Evolutionary conservation across 305 asterid genomes (phyloP), one percentile per base, ranked within the genome.

Genomic region (Fraxinus angustifolia): DNA sequence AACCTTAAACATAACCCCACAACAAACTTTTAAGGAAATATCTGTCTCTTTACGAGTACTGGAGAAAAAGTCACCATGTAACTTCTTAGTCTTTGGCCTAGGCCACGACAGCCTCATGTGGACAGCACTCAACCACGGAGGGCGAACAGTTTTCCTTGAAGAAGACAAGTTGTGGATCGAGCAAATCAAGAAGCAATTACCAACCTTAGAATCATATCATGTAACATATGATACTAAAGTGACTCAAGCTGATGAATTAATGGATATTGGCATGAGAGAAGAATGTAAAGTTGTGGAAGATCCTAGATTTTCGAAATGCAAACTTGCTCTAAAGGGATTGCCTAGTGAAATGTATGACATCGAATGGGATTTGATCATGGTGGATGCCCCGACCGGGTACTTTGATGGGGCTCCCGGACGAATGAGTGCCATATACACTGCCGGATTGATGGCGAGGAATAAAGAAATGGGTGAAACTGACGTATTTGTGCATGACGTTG

Each of bases 51-150:
- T 90, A 2, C 82, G 82, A 77, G 89, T 90, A 34, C 97, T 94
- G 72, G 88, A 89, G 34, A 85, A 76, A 17, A 92, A 88, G 70
- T 91, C 97, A 0, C 97, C 97, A 0, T 89, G 92, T 93, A 94
- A 94, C 85, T 92, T 94, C 90, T 79, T 92, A 8, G 90, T 93
- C 48, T 94, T 94, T 78, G 97, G 98, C 14, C 82, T 94, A 4
- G 97, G 97, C 82, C 88, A 80, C 70, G 97, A 92, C 89, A 93
- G 98, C 88, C 88, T 94, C 73, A 86, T 93, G 97, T 94, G 97
- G 97, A 87, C 95, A 0, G 60, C 94, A n/a, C 92, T 92, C 78
- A 94, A 94, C 85, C 91, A 92, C 26, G 88, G 89, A 0, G 97
- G 97, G 0, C 85, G 97, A 8, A 94, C 98, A 0, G 90, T 94